These are phyloP conservation scores for Rhodotorula sp. DNA, from an alignment of 1,284 basidiomycete genomes.

Conservation along the genomic window DNA sequence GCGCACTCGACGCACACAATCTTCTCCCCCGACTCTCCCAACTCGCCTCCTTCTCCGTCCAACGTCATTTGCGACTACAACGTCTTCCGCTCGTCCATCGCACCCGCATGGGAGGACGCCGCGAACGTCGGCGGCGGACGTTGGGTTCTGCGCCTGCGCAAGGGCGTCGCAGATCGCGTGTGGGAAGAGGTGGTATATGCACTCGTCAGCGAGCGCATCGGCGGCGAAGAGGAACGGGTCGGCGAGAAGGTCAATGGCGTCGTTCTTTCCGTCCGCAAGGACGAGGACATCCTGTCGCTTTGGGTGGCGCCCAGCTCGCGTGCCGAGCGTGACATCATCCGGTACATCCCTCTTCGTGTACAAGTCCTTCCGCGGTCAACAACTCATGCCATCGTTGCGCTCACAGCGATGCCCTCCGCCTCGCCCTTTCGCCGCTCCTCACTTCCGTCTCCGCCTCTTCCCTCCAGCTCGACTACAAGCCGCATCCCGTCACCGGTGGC, in stretches of 20 bases:
- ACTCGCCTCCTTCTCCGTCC: slow-evolving; percentile 27
- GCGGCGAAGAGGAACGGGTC: slow-evolving; percentile 28
- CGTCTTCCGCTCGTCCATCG: slow-evolving; percentile 52
- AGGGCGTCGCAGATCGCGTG: slow-evolving; percentile 45
- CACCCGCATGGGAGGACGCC: slow-evolving; percentile 54
- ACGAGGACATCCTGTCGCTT: slow-evolving; percentile 45
- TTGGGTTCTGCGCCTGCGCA: slow-evolving; percentile 52
- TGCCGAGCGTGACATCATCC: slow-evolving; percentile 36
- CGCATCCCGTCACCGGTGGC: slow-evolving; percentile 32
- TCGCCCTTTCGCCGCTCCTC: slow-evolving; percentile 32
- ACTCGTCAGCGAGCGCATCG: slow-evolving; percentile 41
- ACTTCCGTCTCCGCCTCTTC: slow-evolving; percentile 19
- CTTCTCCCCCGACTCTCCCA: slow-evolving; percentile 20
- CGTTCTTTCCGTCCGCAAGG: slow-evolving; percentile 43
- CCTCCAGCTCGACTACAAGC: slow-evolving; percentile 43
- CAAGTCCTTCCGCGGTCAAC: too few relatives aligned
- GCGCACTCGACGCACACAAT: slow-evolving; percentile 26
- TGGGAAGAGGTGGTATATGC: slow-evolving; percentile 46
- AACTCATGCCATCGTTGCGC: neutral
- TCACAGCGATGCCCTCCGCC: slow-evolving; percentile 34
- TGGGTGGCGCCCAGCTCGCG: slow-evolving; percentile 41
- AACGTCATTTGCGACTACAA: slow-evolving; percentile 45
- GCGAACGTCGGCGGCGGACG: slow-evolving; percentile 53
- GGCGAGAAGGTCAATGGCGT: slow-evolving; percentile 43
- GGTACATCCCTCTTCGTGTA: slow-evolving; percentile 9